These are phyloP conservation scores for Hypoxylon sp. DNA, from an alignment of 2,329 filamentous ascomycete species.

Conservation along the genomic window DNA sequence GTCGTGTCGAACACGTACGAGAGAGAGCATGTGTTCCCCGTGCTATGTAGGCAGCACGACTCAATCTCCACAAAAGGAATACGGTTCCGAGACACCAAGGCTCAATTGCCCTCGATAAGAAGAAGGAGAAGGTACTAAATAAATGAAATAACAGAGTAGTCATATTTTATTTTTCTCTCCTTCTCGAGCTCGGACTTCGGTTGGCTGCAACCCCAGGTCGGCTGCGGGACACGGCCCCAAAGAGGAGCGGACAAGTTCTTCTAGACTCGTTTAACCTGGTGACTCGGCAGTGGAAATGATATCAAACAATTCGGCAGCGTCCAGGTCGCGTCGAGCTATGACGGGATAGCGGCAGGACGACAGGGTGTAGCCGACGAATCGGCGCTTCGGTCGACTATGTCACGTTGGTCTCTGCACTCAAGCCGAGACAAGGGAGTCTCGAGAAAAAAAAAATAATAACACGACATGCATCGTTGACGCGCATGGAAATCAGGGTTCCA, in stretches of 20 bases:
- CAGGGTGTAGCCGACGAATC: slow-evolving; percentile 29
- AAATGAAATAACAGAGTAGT: slow-evolving; percentile 16
- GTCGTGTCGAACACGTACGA: slow-evolving; percentile 33
- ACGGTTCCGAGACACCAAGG: slow-evolving; percentile 24
- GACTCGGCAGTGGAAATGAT: slow-evolving; percentile 20
- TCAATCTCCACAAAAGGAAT: slow-evolving; percentile 36
- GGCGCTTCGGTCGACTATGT: slow-evolving; percentile 20
- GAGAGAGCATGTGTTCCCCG: slow-evolving; percentile 34
- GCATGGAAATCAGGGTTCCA: slow-evolving; percentile 32
- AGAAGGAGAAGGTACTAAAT: slow-evolving; percentile 11
- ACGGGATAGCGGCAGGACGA: slow-evolving; percentile 19
- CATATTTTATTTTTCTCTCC: slow-evolving; percentile 22
- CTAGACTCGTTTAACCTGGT: slow-evolving; percentile 23
- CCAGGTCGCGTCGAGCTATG: slow-evolving; percentile 23
- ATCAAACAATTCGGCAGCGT: slow-evolving; percentile 18
- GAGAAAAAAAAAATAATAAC: slow-evolving; percentile 10
- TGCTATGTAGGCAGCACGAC: slow-evolving; percentile 31
- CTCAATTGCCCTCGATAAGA: slow-evolving; percentile 21
- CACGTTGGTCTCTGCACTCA: slow-evolving; percentile 29
- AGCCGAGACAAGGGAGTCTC: slow-evolving; percentile 23
- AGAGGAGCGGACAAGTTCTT: slow-evolving; percentile 25
- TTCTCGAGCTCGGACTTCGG: slow-evolving; percentile 13
- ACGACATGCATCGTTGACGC: slow-evolving; percentile 33
- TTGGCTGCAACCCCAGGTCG: slow-evolving; percentile 24
- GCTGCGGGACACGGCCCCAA: slow-evolving; percentile 19